Evolutionary conservation across 208 protist species (phyloP), one percentile per base, ranked within the genome.

Genomic region (Acanthamoeba healyi): DNA sequence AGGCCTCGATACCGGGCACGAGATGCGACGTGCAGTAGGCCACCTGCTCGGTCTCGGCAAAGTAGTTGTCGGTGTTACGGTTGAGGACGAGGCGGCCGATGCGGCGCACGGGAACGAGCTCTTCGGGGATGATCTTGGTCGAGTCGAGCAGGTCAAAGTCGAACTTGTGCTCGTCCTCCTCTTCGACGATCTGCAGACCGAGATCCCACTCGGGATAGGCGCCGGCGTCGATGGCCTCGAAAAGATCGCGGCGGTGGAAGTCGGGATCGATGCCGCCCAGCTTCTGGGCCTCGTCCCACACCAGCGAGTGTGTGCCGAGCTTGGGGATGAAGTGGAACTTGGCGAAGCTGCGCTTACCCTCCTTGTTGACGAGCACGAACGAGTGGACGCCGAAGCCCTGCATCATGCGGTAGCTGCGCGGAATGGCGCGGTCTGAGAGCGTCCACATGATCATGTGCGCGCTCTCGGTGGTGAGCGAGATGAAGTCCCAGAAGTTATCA

Each of bases 31-130:
- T 97, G 14, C 79, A 96, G 94, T 98, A 98, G n/a, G 97, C 98
- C 46, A 86, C 95, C 88, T 96, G 97, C 94, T 98, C 98, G 46
- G 96, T 94, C 86, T 98, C 97, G 42, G 95, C 95, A 94, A 98
- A 98, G 95, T 97, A 98, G 95, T 98, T 98, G 34, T 97, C 96
- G 40, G 97, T 94, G 94, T 98, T 98, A 56, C 97, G 86, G 94
- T 98, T 98, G 19, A 98, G 94, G 10, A 97, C 97, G 93, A 98
- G 95, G 34, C 94, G 44, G 84, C 98, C 98, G 26, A 98, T 54
- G 65, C 92, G 87, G 38, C 96, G 95, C 9, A 98, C 49, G 49
- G 98, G 98, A 92, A 95, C 97, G 24, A 96, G 94, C 67, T 97
- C 94, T 42, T 98, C 95, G 67, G 97, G 91, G 95, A 96, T 97